These are phyloP conservation scores for Aspergillus taichungensis DNA, from an alignment of 495 filamentous ascomycete genomes.

Conservation along the genomic window DNA sequence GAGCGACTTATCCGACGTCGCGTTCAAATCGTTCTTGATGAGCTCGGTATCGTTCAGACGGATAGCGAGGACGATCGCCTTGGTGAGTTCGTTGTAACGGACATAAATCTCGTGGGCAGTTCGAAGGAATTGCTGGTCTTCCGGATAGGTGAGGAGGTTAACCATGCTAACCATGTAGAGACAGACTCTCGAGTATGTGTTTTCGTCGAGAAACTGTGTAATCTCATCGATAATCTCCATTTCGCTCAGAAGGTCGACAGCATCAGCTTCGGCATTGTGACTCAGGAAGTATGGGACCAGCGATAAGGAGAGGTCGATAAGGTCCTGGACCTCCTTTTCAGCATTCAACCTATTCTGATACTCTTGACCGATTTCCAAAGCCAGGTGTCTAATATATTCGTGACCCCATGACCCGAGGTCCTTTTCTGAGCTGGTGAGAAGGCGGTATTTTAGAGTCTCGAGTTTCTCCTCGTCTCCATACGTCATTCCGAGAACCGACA, in stretches of 20 bases:
- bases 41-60: conserved; percentile 78
- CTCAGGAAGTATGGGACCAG: conserved; percentile 93
- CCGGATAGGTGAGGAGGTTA: conserved; percentile 89
- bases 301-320: conserved; percentile 70
- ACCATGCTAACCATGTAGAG: conserved; percentile 99
- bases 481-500: conserved; percentile 98
- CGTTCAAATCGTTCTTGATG: conserved; percentile 68
- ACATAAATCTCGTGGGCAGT: conserved; percentile 91
- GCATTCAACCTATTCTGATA: conserved; percentile 70
- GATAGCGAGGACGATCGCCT: conserved; percentile 91
- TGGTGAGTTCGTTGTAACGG: conserved; percentile 79
- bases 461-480: conserved; percentile 93
- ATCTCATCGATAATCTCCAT: conserved; percentile 93
- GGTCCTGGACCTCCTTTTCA: conserved; percentile 54
- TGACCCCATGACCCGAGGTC: conserved; percentile 98
- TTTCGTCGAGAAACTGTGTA: conserved; percentile 81
- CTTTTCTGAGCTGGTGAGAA: conserved; percentile 69
- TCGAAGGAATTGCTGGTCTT: conserved; percentile 87
- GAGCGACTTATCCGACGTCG: conserved; percentile 69
- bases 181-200: conserved; percentile 88
- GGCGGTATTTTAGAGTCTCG: conserved; percentile 90
- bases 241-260: conserved; percentile 93
- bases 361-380: conserved; percentile 91
- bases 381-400: conserved; percentile 94
- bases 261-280: conserved; percentile 96